These are phyloP conservation scores for Mollisiaceae sp. DNA, from an alignment of 2,329 filamentous ascomycete genomes.

Conservation along the genomic window DNA sequence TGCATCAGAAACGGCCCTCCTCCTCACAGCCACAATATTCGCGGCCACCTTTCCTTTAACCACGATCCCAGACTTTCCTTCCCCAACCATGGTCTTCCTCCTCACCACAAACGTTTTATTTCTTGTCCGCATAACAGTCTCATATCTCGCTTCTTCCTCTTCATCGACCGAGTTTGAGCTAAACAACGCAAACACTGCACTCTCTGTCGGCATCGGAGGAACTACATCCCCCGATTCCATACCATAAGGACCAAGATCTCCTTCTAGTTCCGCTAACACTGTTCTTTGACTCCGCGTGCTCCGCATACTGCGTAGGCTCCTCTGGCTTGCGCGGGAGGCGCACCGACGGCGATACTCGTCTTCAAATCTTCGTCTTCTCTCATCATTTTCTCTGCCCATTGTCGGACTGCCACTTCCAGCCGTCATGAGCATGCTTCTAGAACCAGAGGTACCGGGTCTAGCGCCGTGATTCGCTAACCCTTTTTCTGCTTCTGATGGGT, in stretches of 20 bases:
- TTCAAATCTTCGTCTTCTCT: slow-evolving; percentile 9
- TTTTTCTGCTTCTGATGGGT: neutral
- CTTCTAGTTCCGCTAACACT: slow-evolving; percentile 25
- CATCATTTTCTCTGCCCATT: neutral
- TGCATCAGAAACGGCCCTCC: neutral
- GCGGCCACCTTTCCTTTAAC: slow-evolving; percentile 21
- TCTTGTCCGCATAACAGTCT: neutral
- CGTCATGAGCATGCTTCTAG: neutral
- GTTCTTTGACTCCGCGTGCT: slow-evolving; percentile 15
- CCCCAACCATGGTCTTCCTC: slow-evolving; percentile 11
- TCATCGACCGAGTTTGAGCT: neutral
- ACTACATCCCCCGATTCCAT: neutral
- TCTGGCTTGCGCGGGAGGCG: neutral
- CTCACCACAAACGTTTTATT: slow-evolving; percentile 4
- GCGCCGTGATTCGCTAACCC: neutral
- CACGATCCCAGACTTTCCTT: slow-evolving; percentile 16
- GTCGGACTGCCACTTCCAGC: neutral
- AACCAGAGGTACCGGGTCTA: neutral
- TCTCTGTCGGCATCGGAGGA: neutral
- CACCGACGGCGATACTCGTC: slow-evolving; percentile 10
- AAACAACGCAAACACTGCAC: neutral
- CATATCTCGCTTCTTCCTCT: neutral
- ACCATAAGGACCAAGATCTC: slow-evolving; percentile 12
- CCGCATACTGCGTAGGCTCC: too few relatives aligned
- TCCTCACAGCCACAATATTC: slow-evolving; percentile 22